Evolutionary conservation across 768 basidiomycete species (phyloP), one percentile per base, ranked within the genome.

Genomic region (Coprinopsis marcescibilis): DNA sequence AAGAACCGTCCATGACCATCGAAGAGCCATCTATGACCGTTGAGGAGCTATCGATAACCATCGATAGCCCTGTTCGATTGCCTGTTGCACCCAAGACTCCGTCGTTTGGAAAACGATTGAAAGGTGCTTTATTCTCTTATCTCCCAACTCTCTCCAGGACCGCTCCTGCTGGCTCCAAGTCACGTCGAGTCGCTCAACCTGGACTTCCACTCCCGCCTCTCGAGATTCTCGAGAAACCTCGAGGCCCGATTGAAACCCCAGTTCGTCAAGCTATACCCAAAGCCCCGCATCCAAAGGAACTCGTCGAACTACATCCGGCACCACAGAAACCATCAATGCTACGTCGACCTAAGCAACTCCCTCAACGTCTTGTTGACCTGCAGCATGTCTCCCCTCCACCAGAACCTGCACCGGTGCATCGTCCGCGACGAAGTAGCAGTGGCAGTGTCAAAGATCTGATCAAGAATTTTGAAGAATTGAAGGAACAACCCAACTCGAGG

Each of bases 401-500:
- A 14, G 52, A 55, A 33, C 43, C 56, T 17, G 52, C 48, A 10
- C 43, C 47, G 14, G 37, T 38, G 21, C 40, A 25, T 19, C 60
- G 66, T 37, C 67, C 66, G n/a, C 65, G 85, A 48, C 68, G 80
- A 56, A 80, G 76, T 49, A 85, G 86, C 55, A 77, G 76, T 12
- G 71, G 74, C 42, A 87, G 84, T 55, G 87, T 89, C 48, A 85
- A 75, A 62, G 85, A 89, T 43, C 60, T 89, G 45, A 77, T 88
- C 43, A 71, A 64, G 59, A 73, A 68, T 24, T 89, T 80, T 55
- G 85, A 89, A 54, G 66, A 69, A 17, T 62, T 70, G 57, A 57
- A 55, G 39, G 58, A 55, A 54, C n/a, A n/a, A n/a, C n/a, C n/a
- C n/a, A n/a, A n/a, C n/a, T n/a, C n/a, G n/a, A n/a, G n/a, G n/a